Evolutionary conservation across 495 filamentous ascomycete species (phyloP).

Genomic region (Neurospora intermedia): DNA sequence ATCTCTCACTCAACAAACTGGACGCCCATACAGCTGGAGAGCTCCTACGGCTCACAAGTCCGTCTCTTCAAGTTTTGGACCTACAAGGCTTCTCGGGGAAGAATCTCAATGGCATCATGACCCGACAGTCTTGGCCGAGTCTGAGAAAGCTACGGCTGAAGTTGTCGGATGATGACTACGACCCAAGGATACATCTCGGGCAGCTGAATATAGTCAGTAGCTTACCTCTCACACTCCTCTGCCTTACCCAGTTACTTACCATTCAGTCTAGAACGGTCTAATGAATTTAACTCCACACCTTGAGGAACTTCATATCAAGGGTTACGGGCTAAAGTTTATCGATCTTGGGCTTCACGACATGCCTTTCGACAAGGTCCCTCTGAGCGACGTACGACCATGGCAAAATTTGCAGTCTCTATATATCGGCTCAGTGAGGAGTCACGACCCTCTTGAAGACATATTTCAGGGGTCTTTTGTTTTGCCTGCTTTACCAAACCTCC

Average conservation of each 20-base stretch:
- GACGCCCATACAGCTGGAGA: not conserved
- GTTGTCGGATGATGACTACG: not conserved
- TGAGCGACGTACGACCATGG: not conserved
- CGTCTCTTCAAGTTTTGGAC: conserved; percentile 4
- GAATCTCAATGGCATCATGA: not conserved
- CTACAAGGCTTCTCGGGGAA: not conserved
- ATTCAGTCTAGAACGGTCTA: not conserved
- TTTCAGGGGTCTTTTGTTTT: not conserved
- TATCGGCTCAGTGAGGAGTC: not conserved
- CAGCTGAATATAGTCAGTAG: not conserved
- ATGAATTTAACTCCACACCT: conserved; percentile 6
- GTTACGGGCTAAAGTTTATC: not conserved
- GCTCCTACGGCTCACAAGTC: not conserved
- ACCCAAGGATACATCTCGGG: not conserved
- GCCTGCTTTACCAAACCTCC: not conserved
- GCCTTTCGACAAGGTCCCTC: not conserved
- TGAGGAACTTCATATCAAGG: conserved; percentile 11
- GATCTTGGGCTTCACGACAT: not conserved
- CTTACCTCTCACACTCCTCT: not conserved
- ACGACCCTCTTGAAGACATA: not conserved
- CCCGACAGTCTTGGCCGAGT: not conserved
- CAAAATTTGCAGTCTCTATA: not conserved
- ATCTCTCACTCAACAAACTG: not conserved
- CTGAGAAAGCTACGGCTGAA: not conserved
- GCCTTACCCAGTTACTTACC: not conserved